Evolutionary conservation across 768 basidiomycete genomes (phyloP).

Genomic region (Hygrophorus russula): DNA sequence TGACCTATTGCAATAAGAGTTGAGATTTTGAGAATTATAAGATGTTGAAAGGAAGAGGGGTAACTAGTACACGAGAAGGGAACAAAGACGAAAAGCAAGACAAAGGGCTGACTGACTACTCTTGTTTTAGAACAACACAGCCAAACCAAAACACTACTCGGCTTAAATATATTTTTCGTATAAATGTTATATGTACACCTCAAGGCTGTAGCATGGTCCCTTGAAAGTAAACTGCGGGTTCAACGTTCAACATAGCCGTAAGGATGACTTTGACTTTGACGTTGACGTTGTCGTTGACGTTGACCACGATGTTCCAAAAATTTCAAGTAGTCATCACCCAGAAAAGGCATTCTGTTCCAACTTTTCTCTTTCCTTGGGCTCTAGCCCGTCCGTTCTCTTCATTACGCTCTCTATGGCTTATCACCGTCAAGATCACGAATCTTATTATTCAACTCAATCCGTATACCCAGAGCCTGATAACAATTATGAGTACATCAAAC

Average conservation of each 20-base stretch:
- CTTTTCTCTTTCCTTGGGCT: conserved; percentile 8
- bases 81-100: background rate
- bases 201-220: too few species aligned
- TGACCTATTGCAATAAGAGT: background rate
- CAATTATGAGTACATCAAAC: conserved; percentile 12
- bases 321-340: too few species aligned
- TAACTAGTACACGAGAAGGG: background rate
- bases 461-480: conserved; percentile 17
- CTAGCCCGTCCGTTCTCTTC: conserved; percentile 17
- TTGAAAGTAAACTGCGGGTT: too few species aligned
- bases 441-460: conserved; percentile 29
- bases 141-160: background rate
- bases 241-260: too few species aligned
- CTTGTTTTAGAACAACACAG: background rate
- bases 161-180: background rate
- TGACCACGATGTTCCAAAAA: too few species aligned
- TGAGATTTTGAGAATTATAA: background rate
- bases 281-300: too few species aligned
- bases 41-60: background rate
- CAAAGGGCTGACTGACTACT: background rate
- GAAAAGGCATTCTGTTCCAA: too few species aligned
- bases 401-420: conserved; percentile 36
- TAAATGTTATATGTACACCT: background rate
- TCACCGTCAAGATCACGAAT: conserved; percentile 36
- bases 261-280: too few species aligned